These are phyloP conservation scores for Drechslera avenae DNA, from an alignment of 2,329 filamentous ascomycete species.

Conservation along the genomic window DNA sequence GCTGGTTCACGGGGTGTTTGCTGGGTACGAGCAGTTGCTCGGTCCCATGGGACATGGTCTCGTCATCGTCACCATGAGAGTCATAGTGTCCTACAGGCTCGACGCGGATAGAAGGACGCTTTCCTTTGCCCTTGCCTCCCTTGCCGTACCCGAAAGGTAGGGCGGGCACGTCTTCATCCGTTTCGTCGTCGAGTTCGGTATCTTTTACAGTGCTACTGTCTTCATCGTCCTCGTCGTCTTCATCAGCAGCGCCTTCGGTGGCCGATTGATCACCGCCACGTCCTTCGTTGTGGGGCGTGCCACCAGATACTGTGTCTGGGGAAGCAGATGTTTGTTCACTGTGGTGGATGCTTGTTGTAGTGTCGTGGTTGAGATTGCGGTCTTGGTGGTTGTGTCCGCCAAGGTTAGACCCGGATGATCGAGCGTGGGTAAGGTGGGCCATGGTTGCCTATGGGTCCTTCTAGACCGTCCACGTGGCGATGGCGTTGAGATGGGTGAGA, in stretches of 20 bases:
- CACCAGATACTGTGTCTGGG: constrained; percentile 25
- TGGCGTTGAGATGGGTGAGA: constrained; percentile 3
- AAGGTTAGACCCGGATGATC: constrained; percentile 33
- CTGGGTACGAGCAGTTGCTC: constrained; percentile 31
- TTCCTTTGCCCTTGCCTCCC: constrained; percentile 45
- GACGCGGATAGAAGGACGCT: constrained; percentile 44
- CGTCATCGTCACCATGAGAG: constrained; percentile 38
- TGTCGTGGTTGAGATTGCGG: constrained; percentile 35
- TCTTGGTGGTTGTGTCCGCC: constrained; percentile 39
- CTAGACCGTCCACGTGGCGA: constrained; percentile 3
- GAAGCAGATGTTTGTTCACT: constrained; percentile 29
- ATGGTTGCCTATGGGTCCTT: constrained; percentile 24
- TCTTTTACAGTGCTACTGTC: constrained; percentile 40
- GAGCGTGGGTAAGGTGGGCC: constrained; percentile 34
- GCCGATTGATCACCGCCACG: constrained; percentile 35
- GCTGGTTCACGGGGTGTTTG: constrained; percentile 37
- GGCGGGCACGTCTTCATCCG: constrained; percentile 41
- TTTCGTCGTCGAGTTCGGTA: constrained; percentile 44
- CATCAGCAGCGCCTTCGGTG: constrained; percentile 37
- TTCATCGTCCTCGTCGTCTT: constrained; percentile 45
- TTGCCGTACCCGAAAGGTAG: constrained; percentile 41
- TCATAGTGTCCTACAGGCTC: constrained; percentile 41
- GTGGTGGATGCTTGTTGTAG: constrained; percentile 26
- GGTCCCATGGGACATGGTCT: constrained; percentile 33
- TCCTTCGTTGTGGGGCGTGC: constrained; percentile 28